Percentiles rank a stretch among this genome's conserved stretches.
Conservation (phyloP, 208 protist species). For the Porcisia hertigi region DNA sequence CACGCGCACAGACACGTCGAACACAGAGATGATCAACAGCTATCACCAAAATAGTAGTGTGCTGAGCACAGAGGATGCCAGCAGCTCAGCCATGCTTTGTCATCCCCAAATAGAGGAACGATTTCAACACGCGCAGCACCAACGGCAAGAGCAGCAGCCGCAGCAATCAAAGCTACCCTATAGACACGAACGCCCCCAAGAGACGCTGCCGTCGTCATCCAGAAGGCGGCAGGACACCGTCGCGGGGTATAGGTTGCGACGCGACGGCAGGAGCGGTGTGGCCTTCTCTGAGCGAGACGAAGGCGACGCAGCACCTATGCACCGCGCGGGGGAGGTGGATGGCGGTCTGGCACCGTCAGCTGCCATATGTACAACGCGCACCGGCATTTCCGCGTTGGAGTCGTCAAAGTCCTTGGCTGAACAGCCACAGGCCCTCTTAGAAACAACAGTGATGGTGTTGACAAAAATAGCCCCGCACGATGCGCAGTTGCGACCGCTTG, state of each 20-base stretch:
- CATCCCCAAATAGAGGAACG: slow-evolving; percentile 2
- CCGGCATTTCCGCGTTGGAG: not conserved
- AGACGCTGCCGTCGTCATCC: not conserved
- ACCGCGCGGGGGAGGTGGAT: not conserved
- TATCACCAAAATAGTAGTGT: slow-evolving; percentile 24
- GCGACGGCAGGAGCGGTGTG: not conserved
- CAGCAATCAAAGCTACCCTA: not conserved
- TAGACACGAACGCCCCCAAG: not conserved
- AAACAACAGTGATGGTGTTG: slow-evolving; percentile 20
- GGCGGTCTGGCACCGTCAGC: not conserved
- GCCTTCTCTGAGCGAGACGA: not conserved
- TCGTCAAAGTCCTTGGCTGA: not conserved
- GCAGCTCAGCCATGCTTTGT: slow-evolving; percentile 19
- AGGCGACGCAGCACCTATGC: not conserved
- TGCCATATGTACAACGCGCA: not conserved
- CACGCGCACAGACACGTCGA: not conserved
- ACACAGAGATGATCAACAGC: slow-evolving; percentile 29
- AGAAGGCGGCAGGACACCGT: not conserved
- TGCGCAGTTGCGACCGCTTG: slow-evolving; percentile 20
- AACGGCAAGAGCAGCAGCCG: not conserved
- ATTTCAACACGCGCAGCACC: not conserved
- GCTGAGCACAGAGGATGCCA: slow-evolving; percentile 32
- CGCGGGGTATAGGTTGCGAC: not conserved
- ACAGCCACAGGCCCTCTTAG: slow-evolving; percentile 12
- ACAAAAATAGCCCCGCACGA: slow-evolving; percentile 13